Evolutionary conservation across 2,329 filamentous ascomycete species (phyloP), one percentile per base, ranked within the genome.

Genomic region (Colletotrichum sansevieriae): DNA sequence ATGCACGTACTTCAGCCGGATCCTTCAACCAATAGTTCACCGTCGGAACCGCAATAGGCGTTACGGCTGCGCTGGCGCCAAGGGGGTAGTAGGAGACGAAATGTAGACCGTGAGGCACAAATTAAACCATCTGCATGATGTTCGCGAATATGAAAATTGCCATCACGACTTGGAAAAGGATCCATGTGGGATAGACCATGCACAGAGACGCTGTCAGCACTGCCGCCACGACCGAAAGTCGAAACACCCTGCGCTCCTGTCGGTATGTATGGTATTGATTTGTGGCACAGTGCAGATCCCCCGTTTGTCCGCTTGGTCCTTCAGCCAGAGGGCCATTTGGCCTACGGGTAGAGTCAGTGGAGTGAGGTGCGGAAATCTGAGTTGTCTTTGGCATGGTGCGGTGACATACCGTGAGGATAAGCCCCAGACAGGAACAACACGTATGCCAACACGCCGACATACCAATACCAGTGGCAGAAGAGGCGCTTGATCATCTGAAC

Each of bases 161-260:
- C 56, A 71, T 68, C 2, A 76, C 72, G 33, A 75, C 66, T 18
- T 71, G 71, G 58, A 76, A 75, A 22, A 78, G 73, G 3, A 72
- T 63, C 76, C 75, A 79, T 2, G 75, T 73, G 4, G 77, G 77
- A 60, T 80, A 79, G 0, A 77, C 70, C 73, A 78, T 77, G 58
- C 75, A 77, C 4, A 78, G 71, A 0, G 74, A 75, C 0, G 78
- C 79, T 1, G 74, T 74, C 11, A 75, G 29, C 5, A 75, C 59
- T 1, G 73, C 72, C 3, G 68, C 65, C 3, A 78, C 64, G 4
- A 78, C 71, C 1, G 76, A n/a, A n/a, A n/a, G n/a, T n/a, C n/a
- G n/a, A 74, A 12, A 78, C 72, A 2, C 68, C 75, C 41, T 77
- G 74, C 0, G 71, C 73, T 2, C 73, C 73, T 3, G 73, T 75